Evolutionary conservation across 1,284 basidiomycete species (phyloP).

Genomic region (Peniophora sp.): DNA sequence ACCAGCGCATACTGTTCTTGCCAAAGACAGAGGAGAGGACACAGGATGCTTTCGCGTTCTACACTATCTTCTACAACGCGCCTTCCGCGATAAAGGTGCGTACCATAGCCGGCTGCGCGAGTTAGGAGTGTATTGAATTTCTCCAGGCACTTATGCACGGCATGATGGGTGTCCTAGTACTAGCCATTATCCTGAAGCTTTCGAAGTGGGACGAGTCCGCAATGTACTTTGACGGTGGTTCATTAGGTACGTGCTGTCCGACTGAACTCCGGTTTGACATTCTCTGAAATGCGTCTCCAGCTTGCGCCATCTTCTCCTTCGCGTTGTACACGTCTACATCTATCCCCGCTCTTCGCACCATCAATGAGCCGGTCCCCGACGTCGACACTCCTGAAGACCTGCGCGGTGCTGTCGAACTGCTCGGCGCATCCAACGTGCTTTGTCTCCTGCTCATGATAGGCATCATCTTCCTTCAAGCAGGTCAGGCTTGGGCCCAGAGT

Average conservation of each 20-base stretch:
- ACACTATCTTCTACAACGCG: constrained; percentile 84
- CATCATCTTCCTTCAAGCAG: constrained; percentile 69
- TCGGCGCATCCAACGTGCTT: constrained; percentile 81
- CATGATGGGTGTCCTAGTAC: constrained; percentile 68
- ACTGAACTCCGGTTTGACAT: background rate
- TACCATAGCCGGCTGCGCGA: constrained; percentile 3
- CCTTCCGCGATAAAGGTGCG: constrained; percentile 83
- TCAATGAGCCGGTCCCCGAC: constrained; percentile 46
- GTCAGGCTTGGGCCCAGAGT: constrained; percentile 78
- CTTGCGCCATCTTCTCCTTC: constrained; percentile 67
- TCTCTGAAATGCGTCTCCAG: constrained; percentile 1
- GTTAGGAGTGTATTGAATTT: background rate
- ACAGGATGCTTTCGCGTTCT: constrained; percentile 78
- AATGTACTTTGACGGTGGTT: constrained; percentile 86
- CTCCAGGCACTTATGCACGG: constrained; percentile 75
- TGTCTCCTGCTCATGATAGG: constrained; percentile 59
- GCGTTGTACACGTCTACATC: constrained; percentile 77
- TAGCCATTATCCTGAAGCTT: constrained; percentile 71
- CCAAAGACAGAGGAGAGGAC: constrained; percentile 54
- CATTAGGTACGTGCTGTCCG: constrained; percentile 50
- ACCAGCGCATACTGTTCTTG: constrained; percentile 74
- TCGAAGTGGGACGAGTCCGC: constrained; percentile 85
- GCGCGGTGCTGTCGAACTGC: constrained; percentile 69
- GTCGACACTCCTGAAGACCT: constrained; percentile 58
- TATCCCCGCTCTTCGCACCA: constrained; percentile 67